Percentiles rank a stretch among this genome's conserved stretches.
Evolutionary conservation across 2,329 filamentous ascomycete genomes (phyloP).

Genomic region (Grosmannia serpens): DNA sequence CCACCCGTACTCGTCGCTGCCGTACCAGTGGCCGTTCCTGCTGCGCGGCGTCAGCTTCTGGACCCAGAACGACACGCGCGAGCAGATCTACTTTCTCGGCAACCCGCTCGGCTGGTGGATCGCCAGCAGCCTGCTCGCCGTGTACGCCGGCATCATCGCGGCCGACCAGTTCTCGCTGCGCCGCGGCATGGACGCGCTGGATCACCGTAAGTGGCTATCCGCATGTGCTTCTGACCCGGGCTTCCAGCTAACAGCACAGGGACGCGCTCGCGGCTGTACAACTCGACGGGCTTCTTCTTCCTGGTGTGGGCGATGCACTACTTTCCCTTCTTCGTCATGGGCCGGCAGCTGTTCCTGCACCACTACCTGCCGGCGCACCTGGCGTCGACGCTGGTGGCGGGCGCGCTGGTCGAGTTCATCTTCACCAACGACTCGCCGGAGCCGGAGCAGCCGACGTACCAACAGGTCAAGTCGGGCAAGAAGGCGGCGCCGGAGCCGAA

Average conservation of each 20-base stretch:
- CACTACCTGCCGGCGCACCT: conserved; percentile 95
- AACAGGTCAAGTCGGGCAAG: conserved; percentile 30
- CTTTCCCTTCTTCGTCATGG: conserved; percentile 96
- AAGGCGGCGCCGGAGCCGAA: conserved; percentile 26
- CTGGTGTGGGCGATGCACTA: conserved; percentile 96
- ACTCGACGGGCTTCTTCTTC: conserved; percentile 98
- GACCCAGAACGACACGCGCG: conserved; percentile 88
- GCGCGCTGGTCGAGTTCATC: conserved; percentile 86
- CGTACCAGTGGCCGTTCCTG: conserved; percentile 96
- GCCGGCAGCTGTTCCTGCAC: conserved; percentile 92
- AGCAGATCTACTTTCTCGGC: conserved; percentile 97
- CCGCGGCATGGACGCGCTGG: conserved; percentile 84
- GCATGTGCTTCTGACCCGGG: neutral
- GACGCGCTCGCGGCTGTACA: conserved; percentile 87
- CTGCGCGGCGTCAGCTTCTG: conserved; percentile 97
- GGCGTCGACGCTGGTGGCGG: conserved; percentile 79
- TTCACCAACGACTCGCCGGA: conserved; percentile 72
- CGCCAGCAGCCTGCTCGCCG: conserved; percentile 78
- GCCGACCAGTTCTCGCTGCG: conserved; percentile 91
- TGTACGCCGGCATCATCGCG: conserved; percentile 82
- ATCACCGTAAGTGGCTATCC: conserved; percentile 88
- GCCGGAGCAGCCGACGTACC: conserved; percentile 41
- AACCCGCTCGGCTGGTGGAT: conserved; percentile 98
- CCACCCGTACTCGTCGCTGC: conserved; percentile 89
- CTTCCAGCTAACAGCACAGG: conserved; percentile 33